Evolutionary conservation across 306 rosid genomes (phyloP), one percentile per base, ranked within the genome.

Genomic region (Rosa lucieae): DNA sequence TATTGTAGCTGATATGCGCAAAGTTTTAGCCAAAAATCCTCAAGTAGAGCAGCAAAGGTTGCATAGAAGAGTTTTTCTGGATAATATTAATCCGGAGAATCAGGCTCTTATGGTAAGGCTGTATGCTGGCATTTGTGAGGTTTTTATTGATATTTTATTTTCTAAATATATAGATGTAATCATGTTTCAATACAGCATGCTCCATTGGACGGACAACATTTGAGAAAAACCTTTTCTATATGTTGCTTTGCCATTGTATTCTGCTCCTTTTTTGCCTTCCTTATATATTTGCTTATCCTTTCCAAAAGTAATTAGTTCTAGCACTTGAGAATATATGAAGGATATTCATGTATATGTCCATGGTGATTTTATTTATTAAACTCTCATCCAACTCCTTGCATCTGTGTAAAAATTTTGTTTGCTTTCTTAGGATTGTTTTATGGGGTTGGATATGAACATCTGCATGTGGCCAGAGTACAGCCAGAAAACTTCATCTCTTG

Each of bases 31-130:
- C 32, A 96, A 96, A 81, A 96, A 91, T 84, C 91, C 98, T 85
- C 98, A 91, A 88, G 98, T 96, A 37, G 99, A 96, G 89, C 99
- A 96, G 87, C 99, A 96, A 83, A 93, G 81, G 87, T 90, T 96
- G 92, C 99, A 96, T 83, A 89, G 99, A 78, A 90, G 99, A 89
- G 92, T 96, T 61, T 96, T 96, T 82, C 83, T 96, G 78, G 99
- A 96, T 65, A 23, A 78, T 72, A 72, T 96, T 72, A 65, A 89
- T 91, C 82, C 94, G 47, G 99, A 96, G 84, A 96, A 90, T 80
- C 98, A 93, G 85, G 94, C 97, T 81, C 99, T 96, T 62, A 88
- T 72, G 93, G 99, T 91, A 77, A 48, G 81, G 70, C 79, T 74
- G n/a, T 79, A 56, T 67, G 65, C 29, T 76, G 75, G 73, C 78